Evolutionary conservation across 2,329 filamentous ascomycete species (phyloP).

Genomic region (Trichoderma endophyticum): DNA sequence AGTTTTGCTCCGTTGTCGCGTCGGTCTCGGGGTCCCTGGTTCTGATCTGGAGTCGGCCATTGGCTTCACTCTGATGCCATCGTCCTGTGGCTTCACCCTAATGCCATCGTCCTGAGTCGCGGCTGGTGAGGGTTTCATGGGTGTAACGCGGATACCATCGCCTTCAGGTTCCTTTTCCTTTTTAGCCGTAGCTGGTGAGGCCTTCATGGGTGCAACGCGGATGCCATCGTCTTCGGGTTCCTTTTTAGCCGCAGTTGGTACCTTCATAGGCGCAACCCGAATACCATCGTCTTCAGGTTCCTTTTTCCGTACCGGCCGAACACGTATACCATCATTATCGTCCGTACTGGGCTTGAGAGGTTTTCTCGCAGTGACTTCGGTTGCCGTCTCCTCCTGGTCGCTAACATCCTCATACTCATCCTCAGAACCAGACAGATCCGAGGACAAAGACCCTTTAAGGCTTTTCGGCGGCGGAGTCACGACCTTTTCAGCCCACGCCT

Average conservation of each 20-base stretch:
- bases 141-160: constrained; percentile 45
- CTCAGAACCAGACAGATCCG: constrained; percentile 1
- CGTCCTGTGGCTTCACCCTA: constrained; percentile 28
- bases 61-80: constrained; percentile 33
- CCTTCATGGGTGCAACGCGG: constrained; percentile 29
- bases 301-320: constrained; percentile 39
- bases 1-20: constrained; percentile 30
- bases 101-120: constrained; percentile 33
- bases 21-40: constrained; percentile 23
- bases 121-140: constrained; percentile 31
- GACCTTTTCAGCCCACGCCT: constrained; percentile 58
- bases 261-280: constrained; percentile 31
- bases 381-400: constrained; percentile 28
- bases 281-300: constrained; percentile 33
- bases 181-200: background rate
- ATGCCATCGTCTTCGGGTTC: constrained; percentile 30
- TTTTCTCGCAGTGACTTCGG: constrained; percentile 30
- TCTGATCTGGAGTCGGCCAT: constrained; percentile 28
- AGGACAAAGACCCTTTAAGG: constrained; percentile 26
- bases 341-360: constrained; percentile 24
- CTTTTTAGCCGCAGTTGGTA: background rate
- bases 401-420: constrained; percentile 31
- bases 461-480: constrained; percentile 44
- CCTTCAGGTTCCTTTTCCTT: constrained; percentile 22
- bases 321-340: constrained; percentile 44